Base-by-base conservation (phyloP, 208 protist species). In the Baffinella frigidus region DNA sequence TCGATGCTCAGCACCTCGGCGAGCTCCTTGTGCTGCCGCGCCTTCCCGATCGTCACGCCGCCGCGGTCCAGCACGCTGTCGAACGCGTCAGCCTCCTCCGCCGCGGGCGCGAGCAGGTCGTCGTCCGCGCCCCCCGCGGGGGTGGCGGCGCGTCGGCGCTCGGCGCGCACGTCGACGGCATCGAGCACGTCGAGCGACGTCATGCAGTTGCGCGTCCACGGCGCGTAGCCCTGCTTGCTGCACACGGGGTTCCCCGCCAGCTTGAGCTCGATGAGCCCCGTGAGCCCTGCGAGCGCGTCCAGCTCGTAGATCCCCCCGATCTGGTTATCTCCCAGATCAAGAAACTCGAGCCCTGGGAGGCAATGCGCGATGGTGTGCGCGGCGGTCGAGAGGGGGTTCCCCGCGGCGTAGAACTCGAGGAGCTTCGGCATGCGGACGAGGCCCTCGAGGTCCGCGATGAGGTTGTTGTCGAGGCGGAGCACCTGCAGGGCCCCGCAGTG, bases 181-280 rank as follows among this genome's bases (percentile, higher is more conserved):
- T 90, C 83, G 11, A 90, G 14, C 0, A 24, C 72, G 83, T 90
- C 83, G 27, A 90, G 30, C n/a, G 61, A 44, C 45, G 83, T 30
- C 9, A 90, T 7, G 83, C 72, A 43, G n/a, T 67, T 39, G 5
- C 56, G 20, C 38, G 41, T 39, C 0, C 35, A 24, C 51, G n/a
- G n/a, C 38, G 7, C 14, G 45, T 67, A 90, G 9, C 73, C 44
- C 56, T 90, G 24, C 30, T 77, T 38, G 20, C 30, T 14, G 64
- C 83, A 90, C 35, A 90, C 27, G 3, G 45, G 83, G 83, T 90
- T 90, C 9, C 43, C 83, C 38, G 45, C 83, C 4, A 90, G 83
- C 38, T 72, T 64, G 62, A 90, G 83, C 24, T 90, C 83, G 61
- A 90, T 90, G n/a, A 90, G 83, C 27, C 33, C 20, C 35, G 83